Evolutionary conservation across 2,329 filamentous ascomycete genomes (phyloP).

Genomic region (Chaetomium globosum): DNA sequence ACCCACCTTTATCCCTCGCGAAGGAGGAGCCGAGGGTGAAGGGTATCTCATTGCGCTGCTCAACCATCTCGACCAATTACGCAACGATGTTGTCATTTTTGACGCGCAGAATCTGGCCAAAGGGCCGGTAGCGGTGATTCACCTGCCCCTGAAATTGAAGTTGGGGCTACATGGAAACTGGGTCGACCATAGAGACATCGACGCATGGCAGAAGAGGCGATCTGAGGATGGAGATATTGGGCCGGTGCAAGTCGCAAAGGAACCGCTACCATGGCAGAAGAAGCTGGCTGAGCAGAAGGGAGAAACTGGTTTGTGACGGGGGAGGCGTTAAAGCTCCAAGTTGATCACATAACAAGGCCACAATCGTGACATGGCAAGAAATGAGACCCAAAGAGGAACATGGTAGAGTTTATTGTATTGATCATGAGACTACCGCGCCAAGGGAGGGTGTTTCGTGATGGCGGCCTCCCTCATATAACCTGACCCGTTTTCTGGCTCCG

Average conservation of each 20-base stretch:
- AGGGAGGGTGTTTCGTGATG: neutral
- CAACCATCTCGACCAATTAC: slow-evolving; percentile 50
- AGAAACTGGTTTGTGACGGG: neutral
- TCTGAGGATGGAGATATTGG: slow-evolving; percentile 44
- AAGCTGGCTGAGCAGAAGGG: slow-evolving; percentile 14
- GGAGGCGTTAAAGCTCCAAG: too few relatives aligned
- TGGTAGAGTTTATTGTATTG: neutral
- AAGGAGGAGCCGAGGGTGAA: slow-evolving; percentile 50
- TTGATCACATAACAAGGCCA: too few relatives aligned
- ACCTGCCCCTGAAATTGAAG: slow-evolving; percentile 47
- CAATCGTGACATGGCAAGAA: too few relatives aligned
- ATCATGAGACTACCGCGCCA: neutral
- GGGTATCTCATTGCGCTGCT: slow-evolving; percentile 53
- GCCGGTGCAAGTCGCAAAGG: slow-evolving; percentile 30
- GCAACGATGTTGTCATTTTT: slow-evolving; percentile 51
- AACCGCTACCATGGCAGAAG: slow-evolving; percentile 36
- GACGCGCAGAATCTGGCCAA: slow-evolving; percentile 45
- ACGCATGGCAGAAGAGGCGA: slow-evolving; percentile 46
- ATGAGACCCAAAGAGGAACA: too few relatives aligned
- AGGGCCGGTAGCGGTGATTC: slow-evolving; percentile 47
- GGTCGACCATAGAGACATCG: slow-evolving; percentile 48
- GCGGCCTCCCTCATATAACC: neutral
- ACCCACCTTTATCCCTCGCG: slow-evolving; percentile 54
- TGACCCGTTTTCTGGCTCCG: neutral
- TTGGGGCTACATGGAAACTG: slow-evolving; percentile 50